Evolutionary conservation across 352 stramenopile species (phyloP), one percentile per base, ranked within the genome.

Genomic region (Pythium monospermum): DNA sequence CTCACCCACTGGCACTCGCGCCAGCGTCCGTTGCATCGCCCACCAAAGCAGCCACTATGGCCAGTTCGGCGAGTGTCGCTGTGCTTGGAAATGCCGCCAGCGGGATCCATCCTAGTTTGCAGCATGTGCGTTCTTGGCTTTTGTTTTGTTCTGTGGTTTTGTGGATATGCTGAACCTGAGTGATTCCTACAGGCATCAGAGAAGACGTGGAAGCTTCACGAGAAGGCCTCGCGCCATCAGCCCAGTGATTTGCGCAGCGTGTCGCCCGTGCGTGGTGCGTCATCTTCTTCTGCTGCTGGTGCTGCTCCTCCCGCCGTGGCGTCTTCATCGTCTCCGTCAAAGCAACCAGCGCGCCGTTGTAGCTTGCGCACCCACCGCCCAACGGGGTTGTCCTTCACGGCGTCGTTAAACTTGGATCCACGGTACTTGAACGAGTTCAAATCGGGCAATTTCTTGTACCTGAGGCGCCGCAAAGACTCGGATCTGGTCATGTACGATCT

Each of bases 401-500:
- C 79, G 23, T 93, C 82, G 2, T 51, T 93, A 4, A 76, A 89
- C 35, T 64, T 93, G 1, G 77, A 90, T 53, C 70, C 79, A 3
- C 69, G 77, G 19, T 91, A 90, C 52, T 51, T 93, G 12, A 64
- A 57, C 10, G 82, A 91, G 63, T 90, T 93, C 64, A 73, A 77
- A 32, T 72, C 66, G 21, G 79, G 82, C 6, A 93, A 91, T 54
- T 93, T 93, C 65, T 53, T 93, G 23, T 93, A 93, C 39, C 50
- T 93, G 6, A 75, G 79, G 44, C 83, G 83, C 51, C 77, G 81
- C 31, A 59, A 55, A 11, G 61, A 87, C 47, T 69, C 72, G 10
- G 79, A 89, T 49, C 53, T 88, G 4, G 65, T 91, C 26, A 90
- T 93, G 75, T 93, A 93, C 50, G 77, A 78, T 22, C 69, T 93